These are phyloP conservation scores for Lentinula detonsa DNA, from an alignment of 768 basidiomycete genomes.

Conservation along the genomic window DNA sequence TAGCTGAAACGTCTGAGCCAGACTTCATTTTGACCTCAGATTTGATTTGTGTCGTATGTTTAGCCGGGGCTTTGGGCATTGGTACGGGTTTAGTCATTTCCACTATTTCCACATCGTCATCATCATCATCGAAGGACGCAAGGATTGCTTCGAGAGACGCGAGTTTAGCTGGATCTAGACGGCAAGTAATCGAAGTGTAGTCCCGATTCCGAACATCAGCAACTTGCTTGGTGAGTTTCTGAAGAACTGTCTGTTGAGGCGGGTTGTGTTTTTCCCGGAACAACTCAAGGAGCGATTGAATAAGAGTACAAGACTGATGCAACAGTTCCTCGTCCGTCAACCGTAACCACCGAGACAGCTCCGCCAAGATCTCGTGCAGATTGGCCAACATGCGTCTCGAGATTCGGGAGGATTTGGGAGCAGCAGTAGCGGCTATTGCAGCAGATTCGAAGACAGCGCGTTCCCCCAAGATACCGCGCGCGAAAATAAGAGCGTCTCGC, in stretches of 20 bases:
- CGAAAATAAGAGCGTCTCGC: constrained; percentile 96
- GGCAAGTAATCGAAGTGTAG: constrained; percentile 38
- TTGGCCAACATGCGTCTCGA: constrained; percentile 73
- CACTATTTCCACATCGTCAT: constrained; percentile 47
- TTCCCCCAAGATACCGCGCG: constrained; percentile 76
- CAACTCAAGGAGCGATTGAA: constrained; percentile 72
- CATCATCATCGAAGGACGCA: constrained; percentile 50
- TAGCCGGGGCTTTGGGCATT: not conserved
- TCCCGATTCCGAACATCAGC: constrained; percentile 49
- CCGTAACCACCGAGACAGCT: constrained; percentile 83
- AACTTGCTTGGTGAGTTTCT: constrained; percentile 62
- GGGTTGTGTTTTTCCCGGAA: constrained; percentile 58
- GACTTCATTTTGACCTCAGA: not conserved
- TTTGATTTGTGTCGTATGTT: not conserved
- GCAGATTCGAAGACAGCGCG: constrained; percentile 76
- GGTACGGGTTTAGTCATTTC: constrained; percentile 22
- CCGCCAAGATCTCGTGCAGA: constrained; percentile 73
- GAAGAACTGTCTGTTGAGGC: constrained; percentile 51
- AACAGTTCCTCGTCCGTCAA: constrained; percentile 90
- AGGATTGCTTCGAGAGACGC: constrained; percentile 63
- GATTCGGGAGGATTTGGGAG: constrained; percentile 27
- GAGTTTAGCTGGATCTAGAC: constrained; percentile 53
- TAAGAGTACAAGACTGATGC: constrained; percentile 80
- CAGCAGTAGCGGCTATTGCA: constrained; percentile 12
- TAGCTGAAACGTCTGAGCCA: not conserved